Evolutionary conservation across 179 eudicot species (phyloP).

Genomic region (Sideroxylon spinosum): DNA sequence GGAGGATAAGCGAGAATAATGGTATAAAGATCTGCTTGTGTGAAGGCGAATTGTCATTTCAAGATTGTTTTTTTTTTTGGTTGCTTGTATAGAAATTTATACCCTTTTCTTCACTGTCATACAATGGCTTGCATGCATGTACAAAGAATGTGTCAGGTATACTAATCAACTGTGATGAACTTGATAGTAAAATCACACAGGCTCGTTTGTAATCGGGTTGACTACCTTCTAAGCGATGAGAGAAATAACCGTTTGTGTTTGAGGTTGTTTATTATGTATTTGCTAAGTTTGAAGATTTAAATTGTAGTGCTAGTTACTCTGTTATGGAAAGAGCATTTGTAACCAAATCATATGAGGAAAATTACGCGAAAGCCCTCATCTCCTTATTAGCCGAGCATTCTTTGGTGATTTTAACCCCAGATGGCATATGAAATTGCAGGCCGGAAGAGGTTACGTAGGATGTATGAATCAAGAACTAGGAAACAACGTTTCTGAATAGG

Average conservation of each 20-base stretch:
- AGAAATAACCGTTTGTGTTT: background rate
- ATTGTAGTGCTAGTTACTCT: no score
- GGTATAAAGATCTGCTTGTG: constrained; percentile 2
- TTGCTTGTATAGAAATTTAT: constrained; percentile 5
- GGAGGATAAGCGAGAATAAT: constrained; percentile 75
- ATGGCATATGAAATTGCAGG: no score
- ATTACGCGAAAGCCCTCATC: no score
- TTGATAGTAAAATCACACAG: background rate
- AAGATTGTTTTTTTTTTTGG: background rate
- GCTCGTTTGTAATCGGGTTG: background rate
- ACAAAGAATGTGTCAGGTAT: constrained; percentile 5
- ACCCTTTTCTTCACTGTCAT: background rate
- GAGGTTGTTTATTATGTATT: background rate
- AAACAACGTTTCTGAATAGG: no score
- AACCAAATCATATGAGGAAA: no score
- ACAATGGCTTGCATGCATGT: background rate
- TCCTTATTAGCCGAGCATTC: no score
- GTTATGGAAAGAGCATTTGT: no score
- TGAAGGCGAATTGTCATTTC: constrained; percentile 9
- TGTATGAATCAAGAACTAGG: no score
- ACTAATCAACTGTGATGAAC: background rate
- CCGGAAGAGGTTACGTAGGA: no score
- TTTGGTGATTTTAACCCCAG: no score
- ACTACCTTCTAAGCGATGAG: background rate
- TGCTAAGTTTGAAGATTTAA: background rate